These are phyloP conservation scores for Podaxis sp. DNA, from an alignment of 768 basidiomycete species.

Conservation along the genomic window DNA sequence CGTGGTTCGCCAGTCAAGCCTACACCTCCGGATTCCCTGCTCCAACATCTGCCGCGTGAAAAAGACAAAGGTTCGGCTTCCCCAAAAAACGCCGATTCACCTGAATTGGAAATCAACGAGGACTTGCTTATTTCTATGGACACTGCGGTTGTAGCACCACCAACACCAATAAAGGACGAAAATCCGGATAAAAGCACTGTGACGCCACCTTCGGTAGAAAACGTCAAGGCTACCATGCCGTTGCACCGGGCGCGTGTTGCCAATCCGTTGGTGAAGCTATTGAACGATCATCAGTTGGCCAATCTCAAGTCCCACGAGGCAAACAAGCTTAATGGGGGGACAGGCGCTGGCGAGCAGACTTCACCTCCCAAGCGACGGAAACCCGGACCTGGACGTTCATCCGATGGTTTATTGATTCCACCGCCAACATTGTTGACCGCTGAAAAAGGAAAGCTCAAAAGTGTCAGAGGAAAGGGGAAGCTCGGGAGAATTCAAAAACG, in stretches of 20 bases:
- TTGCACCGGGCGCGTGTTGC: slow-evolving; percentile 47
- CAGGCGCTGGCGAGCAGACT: slow-evolving; percentile 1
- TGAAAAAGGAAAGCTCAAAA: slow-evolving; percentile 51
- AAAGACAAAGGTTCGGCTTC: neutral
- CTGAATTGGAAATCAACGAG: neutral
- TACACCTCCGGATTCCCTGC: neutral
- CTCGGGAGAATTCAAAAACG: slow-evolving; percentile 12
- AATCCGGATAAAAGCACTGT: neutral
- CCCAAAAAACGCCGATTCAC: slow-evolving; percentile 11
- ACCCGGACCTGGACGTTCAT: slow-evolving; percentile 54
- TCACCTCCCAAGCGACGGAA: slow-evolving; percentile 26
- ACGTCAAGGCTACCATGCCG: slow-evolving; percentile 23
- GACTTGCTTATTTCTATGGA: neutral
- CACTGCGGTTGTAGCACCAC: neutral
- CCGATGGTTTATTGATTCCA: slow-evolving; percentile 40
- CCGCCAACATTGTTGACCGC: slow-evolving; percentile 55
- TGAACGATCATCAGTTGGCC: slow-evolving; percentile 40
- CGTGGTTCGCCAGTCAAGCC: neutral
- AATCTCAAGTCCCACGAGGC: slow-evolving; percentile 33
- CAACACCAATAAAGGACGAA: slow-evolving; percentile 1
- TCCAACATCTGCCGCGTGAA: neutral
- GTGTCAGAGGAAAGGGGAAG: slow-evolving; percentile 45
- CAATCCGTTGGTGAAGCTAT: slow-evolving; percentile 55
- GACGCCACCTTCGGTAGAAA: slow-evolving; percentile 21
- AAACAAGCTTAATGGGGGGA: slow-evolving; percentile 4